Evolutionary conservation across 768 basidiomycete genomes (phyloP), one percentile per base, ranked within the genome.

Genomic region (Boletus fagicola): DNA sequence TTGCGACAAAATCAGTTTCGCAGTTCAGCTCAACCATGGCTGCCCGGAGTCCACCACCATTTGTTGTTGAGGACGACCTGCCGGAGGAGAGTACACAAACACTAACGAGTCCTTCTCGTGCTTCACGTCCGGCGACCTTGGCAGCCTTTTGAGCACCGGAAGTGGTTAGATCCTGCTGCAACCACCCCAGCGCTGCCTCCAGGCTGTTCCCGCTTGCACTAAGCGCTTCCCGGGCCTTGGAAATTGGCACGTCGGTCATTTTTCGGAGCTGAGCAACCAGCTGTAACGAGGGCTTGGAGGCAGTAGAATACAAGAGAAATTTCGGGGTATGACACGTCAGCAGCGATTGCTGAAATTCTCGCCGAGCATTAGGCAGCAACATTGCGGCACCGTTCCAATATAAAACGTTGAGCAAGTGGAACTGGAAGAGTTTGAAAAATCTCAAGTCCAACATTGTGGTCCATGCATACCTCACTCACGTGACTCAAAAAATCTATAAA

Each of bases 1-100:
- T 76, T 24, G 86, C 92, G 30, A 98, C 95, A 69, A 97, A 98
- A 75, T 98, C 95, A 51, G 95, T 97, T 76, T 98, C 95, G 76
- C 95, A 98, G 64, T 92, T 92, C 59, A 97, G 77, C 72, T 98
- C 95, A 55, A 98, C 77, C 82, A 97, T 89, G 20, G 88, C 86
- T 12, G 90, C 93, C 38, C 91, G 83, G 36, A 90, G 73, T 39
- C 82, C 78, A 1, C 79, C 79, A 20, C 70, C 71, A 8, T 73
- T 71, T 38, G 62, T 60, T 38, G 66, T 75, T 12, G 66, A 70
- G 35, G 74, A 61, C 18, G 78, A 78, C 22, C 75, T 74, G 16
- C 88, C 90, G 15, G 80, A 76, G 18, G 90, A 85, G 24, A 96
- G 79, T 12, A 92, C 73, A 44, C 84, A 86, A n/a, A 89, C 77